A percentile compares a stretch with the other conserved stretches of the same genome.
These are phyloP conservation scores for Rosellinia necatrix DNA, from an alignment of 2,329 filamentous ascomycete species.

Conservation along the genomic window DNA sequence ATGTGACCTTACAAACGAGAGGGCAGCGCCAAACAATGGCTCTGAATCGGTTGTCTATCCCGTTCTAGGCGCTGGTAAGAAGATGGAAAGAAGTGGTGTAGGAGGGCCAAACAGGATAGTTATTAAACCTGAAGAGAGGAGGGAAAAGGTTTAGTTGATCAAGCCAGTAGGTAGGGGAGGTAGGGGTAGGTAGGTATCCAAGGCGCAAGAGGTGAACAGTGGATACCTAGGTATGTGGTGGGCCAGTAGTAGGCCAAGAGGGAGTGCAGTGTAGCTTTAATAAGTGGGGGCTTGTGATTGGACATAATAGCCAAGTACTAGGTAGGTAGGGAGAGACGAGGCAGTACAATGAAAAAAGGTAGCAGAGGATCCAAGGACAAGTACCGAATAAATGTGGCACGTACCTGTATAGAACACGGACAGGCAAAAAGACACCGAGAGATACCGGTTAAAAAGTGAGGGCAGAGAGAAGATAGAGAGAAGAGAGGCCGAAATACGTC, in stretches of 20 bases:
- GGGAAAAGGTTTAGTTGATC: background rate
- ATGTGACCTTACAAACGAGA: background rate
- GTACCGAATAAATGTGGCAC: background rate
- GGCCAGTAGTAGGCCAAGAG: no score
- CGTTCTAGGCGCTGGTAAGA: background rate
- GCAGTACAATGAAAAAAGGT: background rate
- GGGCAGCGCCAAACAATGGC: background rate
- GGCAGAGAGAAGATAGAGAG: no score
- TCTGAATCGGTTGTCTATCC: background rate
- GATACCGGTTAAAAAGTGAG: background rate
- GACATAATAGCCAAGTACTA: background rate
- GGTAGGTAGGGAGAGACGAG: background rate
- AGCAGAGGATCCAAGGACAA: background rate
- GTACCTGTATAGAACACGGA: background rate
- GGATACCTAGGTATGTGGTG: background rate
- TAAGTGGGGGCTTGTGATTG: slow-evolving; percentile 5
- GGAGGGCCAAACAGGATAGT: background rate
- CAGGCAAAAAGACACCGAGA: background rate
- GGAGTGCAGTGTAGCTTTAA: no score
- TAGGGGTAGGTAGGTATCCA: no score
- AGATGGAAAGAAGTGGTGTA: background rate
- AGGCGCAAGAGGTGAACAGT: no score
- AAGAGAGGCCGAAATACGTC: no score
- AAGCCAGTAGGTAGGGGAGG: no score
- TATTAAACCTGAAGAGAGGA: background rate